Evolutionary conservation across 2,329 filamentous ascomycete genomes (phyloP).

Genomic region (Botrytis tulipae): DNA sequence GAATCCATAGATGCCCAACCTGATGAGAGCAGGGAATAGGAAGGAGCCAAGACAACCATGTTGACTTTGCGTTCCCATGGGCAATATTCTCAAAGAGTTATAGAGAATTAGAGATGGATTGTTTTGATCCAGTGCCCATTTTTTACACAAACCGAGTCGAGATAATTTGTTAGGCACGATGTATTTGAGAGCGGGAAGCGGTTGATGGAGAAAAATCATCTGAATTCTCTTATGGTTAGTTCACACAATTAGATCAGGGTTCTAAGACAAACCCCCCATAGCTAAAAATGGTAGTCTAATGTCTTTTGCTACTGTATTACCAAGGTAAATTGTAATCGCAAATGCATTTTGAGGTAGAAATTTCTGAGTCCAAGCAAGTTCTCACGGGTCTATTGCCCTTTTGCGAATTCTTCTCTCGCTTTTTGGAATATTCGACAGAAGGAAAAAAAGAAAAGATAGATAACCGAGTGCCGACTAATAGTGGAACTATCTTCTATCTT

Average conservation of each 20-base stretch:
- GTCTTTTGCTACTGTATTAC: neutral
- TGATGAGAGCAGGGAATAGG: constrained; percentile 18
- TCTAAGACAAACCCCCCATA: neutral
- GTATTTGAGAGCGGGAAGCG: constrained; percentile 9
- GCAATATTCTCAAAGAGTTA: neutral
- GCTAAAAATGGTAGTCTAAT: neutral
- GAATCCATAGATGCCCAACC: constrained; percentile 32
- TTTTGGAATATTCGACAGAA: constrained; percentile 5
- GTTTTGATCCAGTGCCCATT: constrained; percentile 1
- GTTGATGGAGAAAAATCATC: constrained; percentile 16
- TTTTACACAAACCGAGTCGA: neutral
- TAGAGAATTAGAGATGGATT: constrained; percentile 5
- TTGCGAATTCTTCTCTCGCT: neutral
- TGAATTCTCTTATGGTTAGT: constrained; percentile 10
- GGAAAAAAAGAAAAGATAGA: neutral
- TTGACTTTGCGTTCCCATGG: constrained; percentile 7
- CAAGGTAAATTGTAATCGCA: neutral
- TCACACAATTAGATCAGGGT: neutral
- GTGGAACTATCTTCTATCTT: constrained; percentile 4
- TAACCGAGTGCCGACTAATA: neutral
- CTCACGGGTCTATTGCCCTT: neutral
- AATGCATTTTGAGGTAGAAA: neutral
- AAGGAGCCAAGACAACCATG: constrained; percentile 19
- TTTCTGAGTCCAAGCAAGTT: neutral
- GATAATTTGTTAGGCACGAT: neutral